Base-by-base conservation (phyloP, 345 rosid genomes). In the Moricandia arvensis region DNA sequence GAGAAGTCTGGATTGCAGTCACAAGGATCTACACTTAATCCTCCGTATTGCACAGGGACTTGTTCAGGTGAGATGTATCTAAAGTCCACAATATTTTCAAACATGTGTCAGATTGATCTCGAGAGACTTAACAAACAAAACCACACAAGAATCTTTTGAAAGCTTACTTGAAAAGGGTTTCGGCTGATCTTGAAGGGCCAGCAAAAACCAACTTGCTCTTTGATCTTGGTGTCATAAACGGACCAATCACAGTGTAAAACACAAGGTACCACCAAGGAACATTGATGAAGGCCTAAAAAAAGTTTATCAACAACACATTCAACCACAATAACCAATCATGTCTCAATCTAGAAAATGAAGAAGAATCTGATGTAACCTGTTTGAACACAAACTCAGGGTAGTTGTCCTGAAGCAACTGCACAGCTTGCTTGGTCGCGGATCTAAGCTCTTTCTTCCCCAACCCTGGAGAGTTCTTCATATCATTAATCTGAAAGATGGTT, bases 311-410 rank as follows among this genome's bases (percentile, higher is more conserved):
- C 65, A 61, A 3, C 63, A 69, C 59, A 51, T 29, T 34, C 31
- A 59, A 64, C 10, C 33, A 65, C 1, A 57, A 73, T n/a, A 30
- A 17, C 4, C 5, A 37, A 15, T 11, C 57, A 63, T 37, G 30
- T 27, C 63, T 35, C 11, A 63, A 26, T 35, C 35, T n/a, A 0
- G 0, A 33, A 26, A 8, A 53, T 26, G 6, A 71, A 54, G 49
- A 68, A 10, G 0, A 43, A 26, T 18, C 0, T 16, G 24, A 57
- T 7, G 53, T 59, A 93, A 93, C 97, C 91, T 94, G 97, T 73
- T 85, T 94, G 65, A 95, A 89, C 2, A 91, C 98, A 71, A 94
- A 94, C 81, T 91, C 98, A 5, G 97, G 98, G 71, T 91, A 94
- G 76, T 94, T 94, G 69, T 94, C 98, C 69, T 94, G 98, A 75